A percentile compares a stretch with the other conserved stretches of the same genome.
Conservation (phyloP, 2,329 filamentous ascomycete species). For the Podosphaera aphanis region DNA sequence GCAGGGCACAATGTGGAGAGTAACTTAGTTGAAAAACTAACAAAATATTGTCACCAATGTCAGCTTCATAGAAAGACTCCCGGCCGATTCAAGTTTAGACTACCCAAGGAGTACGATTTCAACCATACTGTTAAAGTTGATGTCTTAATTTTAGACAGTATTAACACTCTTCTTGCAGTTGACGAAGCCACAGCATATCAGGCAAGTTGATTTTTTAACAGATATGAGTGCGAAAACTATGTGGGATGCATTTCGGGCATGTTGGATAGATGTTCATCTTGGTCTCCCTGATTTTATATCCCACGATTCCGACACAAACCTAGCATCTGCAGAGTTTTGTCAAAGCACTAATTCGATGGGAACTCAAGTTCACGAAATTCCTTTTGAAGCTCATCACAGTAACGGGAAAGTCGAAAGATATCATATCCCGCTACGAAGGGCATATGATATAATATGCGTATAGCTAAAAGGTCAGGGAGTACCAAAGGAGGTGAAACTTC, state of each 20-base stretch:
- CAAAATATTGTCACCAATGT: neutral
- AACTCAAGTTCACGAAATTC: neutral
- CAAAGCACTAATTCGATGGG: neutral
- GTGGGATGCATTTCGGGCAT: constrained; percentile 1
- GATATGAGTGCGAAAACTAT: neutral
- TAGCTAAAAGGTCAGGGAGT: neutral
- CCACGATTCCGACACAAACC: constrained; percentile 1
- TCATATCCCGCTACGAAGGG: neutral
- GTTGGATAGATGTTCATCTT: constrained; percentile 2
- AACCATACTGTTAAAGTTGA: constrained; percentile 2
- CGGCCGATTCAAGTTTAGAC: neutral
- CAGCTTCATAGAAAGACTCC: neutral
- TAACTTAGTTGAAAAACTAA: neutral
- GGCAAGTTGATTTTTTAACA: constrained; percentile 2
- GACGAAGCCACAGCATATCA: constrained; percentile 1
- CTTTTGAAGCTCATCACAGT: constrained; percentile 1
- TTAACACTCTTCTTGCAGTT: constrained; percentile 1
- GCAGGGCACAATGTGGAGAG: neutral
- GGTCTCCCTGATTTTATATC: neutral
- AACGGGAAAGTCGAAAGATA: constrained; percentile 2
- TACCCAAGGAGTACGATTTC: constrained; percentile 1
- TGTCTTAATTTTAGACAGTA: constrained; percentile 2
- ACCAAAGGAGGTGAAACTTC: neutral
- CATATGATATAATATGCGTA: neutral
- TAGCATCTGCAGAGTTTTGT: constrained; percentile 2